Percentiles rank a stretch among this genome's conserved stretches.
These are phyloP conservation scores for Boletus speciosus DNA, from an alignment of 768 basidiomycete species.

Conservation along the genomic window DNA sequence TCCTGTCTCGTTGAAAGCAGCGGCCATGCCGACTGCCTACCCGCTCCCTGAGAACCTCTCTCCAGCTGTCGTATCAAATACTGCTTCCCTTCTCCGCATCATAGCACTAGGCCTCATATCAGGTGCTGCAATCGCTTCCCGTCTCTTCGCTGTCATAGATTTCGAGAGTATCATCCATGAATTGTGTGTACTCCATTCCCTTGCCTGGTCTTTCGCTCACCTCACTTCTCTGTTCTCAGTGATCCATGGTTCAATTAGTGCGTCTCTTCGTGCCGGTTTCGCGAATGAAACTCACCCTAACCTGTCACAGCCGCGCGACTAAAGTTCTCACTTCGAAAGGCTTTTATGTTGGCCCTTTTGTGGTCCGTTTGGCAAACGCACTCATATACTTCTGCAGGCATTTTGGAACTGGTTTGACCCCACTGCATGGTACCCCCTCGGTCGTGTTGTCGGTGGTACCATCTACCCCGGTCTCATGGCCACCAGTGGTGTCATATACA, in stretches of 20 bases:
- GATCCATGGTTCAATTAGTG: conserved; percentile 99
- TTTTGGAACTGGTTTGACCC: conserved; percentile 99
- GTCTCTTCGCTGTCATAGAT: conserved; percentile 95
- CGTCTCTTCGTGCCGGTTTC: conserved; percentile 32
- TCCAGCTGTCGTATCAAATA: conserved; percentile 73
- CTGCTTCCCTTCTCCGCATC: conserved; percentile 87
- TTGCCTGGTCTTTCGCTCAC: background rate
- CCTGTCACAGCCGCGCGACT: conserved; percentile 74
- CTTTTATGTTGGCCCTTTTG: conserved; percentile 72
- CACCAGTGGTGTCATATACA: conserved; percentile 96
- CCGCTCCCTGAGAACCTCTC: conserved; percentile 69
- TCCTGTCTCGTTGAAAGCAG: conserved; percentile 4
- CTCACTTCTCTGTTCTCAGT: conserved; percentile 38
- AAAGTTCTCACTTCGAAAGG: conserved; percentile 86
- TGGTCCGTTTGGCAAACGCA: background rate
- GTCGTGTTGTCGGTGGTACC: conserved; percentile 96
- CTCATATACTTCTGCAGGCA: conserved; percentile 53
- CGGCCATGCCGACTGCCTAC: conserved; percentile 72
- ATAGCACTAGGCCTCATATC: conserved; percentile 89
- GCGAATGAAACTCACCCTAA: background rate
- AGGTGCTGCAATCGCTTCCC: conserved; percentile 90
- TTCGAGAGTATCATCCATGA: conserved; percentile 99
- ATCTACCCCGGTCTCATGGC: conserved; percentile 99
- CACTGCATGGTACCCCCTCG: conserved; percentile 98
- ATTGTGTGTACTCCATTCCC: conserved; percentile 60